Evolutionary conservation across 2,329 filamentous ascomycete genomes (phyloP).

Genomic region (Raffaelea ambrosiae): DNA sequence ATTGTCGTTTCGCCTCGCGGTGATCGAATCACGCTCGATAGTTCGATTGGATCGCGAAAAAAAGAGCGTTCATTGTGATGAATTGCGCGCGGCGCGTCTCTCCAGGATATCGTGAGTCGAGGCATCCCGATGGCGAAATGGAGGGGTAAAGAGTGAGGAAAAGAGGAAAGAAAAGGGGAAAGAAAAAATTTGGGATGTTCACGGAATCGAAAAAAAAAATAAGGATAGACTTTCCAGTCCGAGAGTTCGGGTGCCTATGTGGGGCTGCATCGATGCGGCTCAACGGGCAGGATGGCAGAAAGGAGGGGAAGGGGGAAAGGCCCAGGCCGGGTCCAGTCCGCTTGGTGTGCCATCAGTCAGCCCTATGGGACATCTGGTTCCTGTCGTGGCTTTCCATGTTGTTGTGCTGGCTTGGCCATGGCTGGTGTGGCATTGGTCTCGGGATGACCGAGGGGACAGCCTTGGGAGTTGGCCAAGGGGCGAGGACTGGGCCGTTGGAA

Average conservation of each 20-base stretch:
- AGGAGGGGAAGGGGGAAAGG: neutral
- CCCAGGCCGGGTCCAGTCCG: neutral
- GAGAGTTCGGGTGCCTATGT: slow-evolving; percentile 11
- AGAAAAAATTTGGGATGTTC: neutral
- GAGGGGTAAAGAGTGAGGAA: neutral
- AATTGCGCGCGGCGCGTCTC: neutral
- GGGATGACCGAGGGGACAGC: no score
- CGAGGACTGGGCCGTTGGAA: no score
- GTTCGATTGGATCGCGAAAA: neutral
- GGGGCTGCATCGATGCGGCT: slow-evolving; percentile 14
- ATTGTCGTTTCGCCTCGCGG: neutral
- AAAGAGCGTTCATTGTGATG: neutral
- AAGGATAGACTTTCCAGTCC: slow-evolving; percentile 10
- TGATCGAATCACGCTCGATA: neutral
- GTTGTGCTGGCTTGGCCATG: no score
- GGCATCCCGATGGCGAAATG: no score
- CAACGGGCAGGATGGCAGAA: neutral
- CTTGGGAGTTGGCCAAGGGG: no score
- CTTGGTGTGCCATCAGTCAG: neutral
- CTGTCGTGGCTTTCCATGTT: no score
- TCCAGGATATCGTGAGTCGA: no score
- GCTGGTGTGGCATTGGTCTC: no score
- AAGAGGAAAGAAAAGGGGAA: neutral
- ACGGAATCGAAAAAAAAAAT: slow-evolving; percentile 2
- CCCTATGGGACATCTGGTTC: neutral